Percentiles rank a stretch among this genome's conserved stretches.
phyloP scores from a whole-genome alignment of 768 basidiomycete species.

The Lactarius hengduanensis region DNA sequence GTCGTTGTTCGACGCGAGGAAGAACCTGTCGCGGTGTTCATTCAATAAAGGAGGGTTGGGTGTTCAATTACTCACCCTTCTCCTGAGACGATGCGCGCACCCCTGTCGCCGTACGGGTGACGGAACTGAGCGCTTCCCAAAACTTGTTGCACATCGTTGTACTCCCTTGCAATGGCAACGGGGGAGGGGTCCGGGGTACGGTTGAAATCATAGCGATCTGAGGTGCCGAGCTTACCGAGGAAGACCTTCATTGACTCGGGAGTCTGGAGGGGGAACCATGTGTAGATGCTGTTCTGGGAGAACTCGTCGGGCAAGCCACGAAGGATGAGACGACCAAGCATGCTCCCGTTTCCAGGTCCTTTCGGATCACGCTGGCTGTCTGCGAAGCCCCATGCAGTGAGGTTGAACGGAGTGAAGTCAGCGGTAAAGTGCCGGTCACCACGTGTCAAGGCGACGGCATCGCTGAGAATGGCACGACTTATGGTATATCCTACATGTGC shows the following conservation, averaged over 20 bases:
- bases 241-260: slow-evolving; percentile 63
- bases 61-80: slow-evolving; percentile 48
- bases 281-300: slow-evolving; percentile 66
- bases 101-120: slow-evolving; percentile 49
- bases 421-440: slow-evolving; percentile 82
- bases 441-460: slow-evolving; percentile 83
- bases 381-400: slow-evolving; percentile 82
- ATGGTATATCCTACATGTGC: slow-evolving; percentile 63
- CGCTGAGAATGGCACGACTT: slow-evolving; percentile 80
- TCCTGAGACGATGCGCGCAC: slow-evolving; percentile 53
- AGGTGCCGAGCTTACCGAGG: slow-evolving; percentile 54
- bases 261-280: slow-evolving; percentile 89
- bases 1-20: slow-evolving; percentile 49
- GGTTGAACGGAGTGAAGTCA: slow-evolving; percentile 76
- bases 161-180: slow-evolving; percentile 41
- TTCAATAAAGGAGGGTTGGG: background rate
- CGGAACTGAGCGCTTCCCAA: slow-evolving; percentile 50
- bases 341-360: slow-evolving; percentile 75
- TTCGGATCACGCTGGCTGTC: slow-evolving; percentile 75
- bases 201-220: slow-evolving; percentile 53
- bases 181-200: slow-evolving; percentile 43
- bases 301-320: slow-evolving; percentile 72
- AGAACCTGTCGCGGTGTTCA: slow-evolving; percentile 51
- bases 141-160: slow-evolving; percentile 53
- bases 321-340: slow-evolving; percentile 68